Evolutionary conservation across 352 stramenopile species (phyloP).

Genomic region (Phytophthora uliginosa): DNA sequence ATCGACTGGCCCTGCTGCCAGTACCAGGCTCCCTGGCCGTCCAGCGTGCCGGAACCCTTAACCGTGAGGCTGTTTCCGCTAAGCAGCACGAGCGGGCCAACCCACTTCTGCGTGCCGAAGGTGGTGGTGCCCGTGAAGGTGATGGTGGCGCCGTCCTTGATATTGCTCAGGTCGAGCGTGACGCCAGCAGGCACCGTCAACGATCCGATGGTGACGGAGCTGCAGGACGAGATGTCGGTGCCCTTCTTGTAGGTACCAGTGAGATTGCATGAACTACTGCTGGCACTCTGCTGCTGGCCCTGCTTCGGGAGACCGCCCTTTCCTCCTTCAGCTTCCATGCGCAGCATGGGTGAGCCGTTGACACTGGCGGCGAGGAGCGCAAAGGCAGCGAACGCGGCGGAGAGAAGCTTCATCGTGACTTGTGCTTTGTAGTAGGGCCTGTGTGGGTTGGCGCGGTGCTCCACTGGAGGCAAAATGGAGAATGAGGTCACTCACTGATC

Average conservation of each 20-base stretch:
- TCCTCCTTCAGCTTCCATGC: neutral
- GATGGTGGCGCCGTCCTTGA: slow-evolving; percentile 36
- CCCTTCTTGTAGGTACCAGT: slow-evolving; percentile 33
- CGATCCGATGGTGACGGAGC: slow-evolving; percentile 32
- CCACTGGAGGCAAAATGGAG: neutral
- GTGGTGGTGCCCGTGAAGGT: slow-evolving; percentile 42
- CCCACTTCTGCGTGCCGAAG: slow-evolving; percentile 40
- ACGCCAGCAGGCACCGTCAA: slow-evolving; percentile 21
- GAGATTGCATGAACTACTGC: slow-evolving; percentile 32
- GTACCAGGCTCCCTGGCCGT: slow-evolving; percentile 44
- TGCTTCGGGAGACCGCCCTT: neutral
- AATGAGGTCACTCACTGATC: neutral
- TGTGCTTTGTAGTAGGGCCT: neutral
- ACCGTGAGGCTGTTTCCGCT: slow-evolving; percentile 25
- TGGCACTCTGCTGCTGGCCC: neutral
- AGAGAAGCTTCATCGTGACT: neutral
- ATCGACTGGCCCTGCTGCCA: slow-evolving; percentile 38
- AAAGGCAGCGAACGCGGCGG: neutral
- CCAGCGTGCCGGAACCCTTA: slow-evolving; percentile 34
- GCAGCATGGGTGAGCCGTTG: neutral
- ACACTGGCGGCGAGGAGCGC: neutral
- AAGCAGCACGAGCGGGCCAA: slow-evolving; percentile 37
- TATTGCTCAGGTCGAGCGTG: slow-evolving; percentile 33
- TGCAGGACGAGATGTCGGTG: slow-evolving; percentile 36
- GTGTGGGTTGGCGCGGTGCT: neutral